phyloP scores from a whole-genome alignment of 192 early-diverging fungal species.

The Coemansia sp. region DNA sequence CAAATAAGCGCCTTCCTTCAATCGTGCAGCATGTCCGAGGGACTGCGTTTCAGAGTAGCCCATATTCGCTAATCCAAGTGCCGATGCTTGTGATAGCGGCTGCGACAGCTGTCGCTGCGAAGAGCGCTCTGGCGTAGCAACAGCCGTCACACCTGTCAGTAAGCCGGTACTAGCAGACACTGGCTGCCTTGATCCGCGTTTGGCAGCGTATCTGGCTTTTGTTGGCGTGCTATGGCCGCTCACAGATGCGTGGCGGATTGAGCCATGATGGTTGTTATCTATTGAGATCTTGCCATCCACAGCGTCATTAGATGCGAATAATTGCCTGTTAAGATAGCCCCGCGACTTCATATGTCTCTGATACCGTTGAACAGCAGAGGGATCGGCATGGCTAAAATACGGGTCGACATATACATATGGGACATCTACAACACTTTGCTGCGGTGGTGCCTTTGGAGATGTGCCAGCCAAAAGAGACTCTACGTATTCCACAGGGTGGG shows the following conservation, averaged over 20 bases:
- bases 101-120: constrained; percentile 9
- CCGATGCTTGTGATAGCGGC: not conserved
- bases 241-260: not conserved
- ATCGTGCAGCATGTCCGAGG: not conserved
- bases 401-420: constrained; percentile 32
- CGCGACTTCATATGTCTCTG: not conserved
- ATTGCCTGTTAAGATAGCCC: not conserved
- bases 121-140: constrained; percentile 44
- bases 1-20: not conserved
- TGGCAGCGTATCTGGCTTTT: not conserved
- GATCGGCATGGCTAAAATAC: constrained; percentile 30
- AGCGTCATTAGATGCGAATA: not conserved
- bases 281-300: not conserved
- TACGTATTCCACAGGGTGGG: constrained; percentile 36
- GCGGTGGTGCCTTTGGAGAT: constrained; percentile 25
- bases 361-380: constrained; percentile 1
- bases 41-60: not conserved
- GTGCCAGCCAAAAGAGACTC: constrained; percentile 23
- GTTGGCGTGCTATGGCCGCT: constrained; percentile 4
- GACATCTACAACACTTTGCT: constrained; percentile 38
- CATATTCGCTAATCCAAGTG: constrained; percentile 5
- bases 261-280: not conserved
- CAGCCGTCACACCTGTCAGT: constrained; percentile 40
- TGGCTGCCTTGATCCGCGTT: constrained; percentile 17
- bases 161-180: constrained; percentile 13